Percentiles rank a stretch among this genome's conserved stretches.
phyloP scores from a whole-genome alignment of 2,329 filamentous ascomycete genomes.

The Phaeosphaeriaceae sp. region DNA sequence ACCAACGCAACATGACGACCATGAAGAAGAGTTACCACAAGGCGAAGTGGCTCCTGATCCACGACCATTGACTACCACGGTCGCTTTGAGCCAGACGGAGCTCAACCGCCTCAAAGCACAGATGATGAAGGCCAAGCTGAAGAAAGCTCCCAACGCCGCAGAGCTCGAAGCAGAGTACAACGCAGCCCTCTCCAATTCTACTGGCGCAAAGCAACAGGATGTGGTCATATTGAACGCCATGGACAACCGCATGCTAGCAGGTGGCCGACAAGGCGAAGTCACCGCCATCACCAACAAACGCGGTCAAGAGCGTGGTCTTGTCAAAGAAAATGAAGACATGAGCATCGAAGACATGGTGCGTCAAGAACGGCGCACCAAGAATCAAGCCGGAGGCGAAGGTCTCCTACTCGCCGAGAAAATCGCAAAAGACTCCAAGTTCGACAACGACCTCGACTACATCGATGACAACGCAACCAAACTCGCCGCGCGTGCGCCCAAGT shows the following conservation, averaged over 20 bases:
- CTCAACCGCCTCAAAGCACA: slow-evolving; percentile 91
- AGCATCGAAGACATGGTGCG: slow-evolving; percentile 95
- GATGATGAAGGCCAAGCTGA: slow-evolving; percentile 94
- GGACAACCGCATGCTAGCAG: slow-evolving; percentile 88
- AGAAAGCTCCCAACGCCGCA: slow-evolving; percentile 74
- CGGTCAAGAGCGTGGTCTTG: slow-evolving; percentile 81
- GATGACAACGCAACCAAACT: slow-evolving; percentile 95
- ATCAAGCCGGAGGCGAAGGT: slow-evolving; percentile 79
- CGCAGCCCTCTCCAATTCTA: slow-evolving; percentile 69
- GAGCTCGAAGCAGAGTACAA: slow-evolving; percentile 87
- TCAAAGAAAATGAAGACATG: slow-evolving; percentile 96
- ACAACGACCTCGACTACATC: slow-evolving; percentile 93
- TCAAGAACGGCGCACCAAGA: slow-evolving; percentile 86
- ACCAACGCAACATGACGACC: slow-evolving; percentile 29
- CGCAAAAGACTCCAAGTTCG: slow-evolving; percentile 89
- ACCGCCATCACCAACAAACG: slow-evolving; percentile 79
- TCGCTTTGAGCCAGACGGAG: slow-evolving; percentile 73
- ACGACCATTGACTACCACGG: slow-evolving; percentile 54
- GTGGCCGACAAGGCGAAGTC: slow-evolving; percentile 75
- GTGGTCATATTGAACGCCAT: slow-evolving; percentile 84
- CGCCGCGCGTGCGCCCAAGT: slow-evolving; percentile 85
- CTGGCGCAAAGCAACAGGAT: slow-evolving; percentile 64
- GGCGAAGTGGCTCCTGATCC: slow-evolving; percentile 66
- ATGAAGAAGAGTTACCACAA: slow-evolving; percentile 54
- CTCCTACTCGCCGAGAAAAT: slow-evolving; percentile 88